Conservation (phyloP, 1,284 basidiomycete genomes). For the Fomitopsis schrenkii region DNA sequence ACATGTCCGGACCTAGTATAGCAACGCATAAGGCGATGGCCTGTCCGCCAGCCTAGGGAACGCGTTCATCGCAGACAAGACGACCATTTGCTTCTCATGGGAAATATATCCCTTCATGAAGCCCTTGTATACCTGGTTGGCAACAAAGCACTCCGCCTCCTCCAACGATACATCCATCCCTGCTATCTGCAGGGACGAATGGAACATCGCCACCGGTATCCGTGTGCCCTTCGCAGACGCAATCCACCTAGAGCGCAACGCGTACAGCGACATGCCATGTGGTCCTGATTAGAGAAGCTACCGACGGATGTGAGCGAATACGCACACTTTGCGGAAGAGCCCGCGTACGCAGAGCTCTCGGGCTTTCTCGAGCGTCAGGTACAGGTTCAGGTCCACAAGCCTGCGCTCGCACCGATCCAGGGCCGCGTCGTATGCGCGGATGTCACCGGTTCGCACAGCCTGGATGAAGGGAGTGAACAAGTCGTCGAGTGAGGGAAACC, state of each 20-base stretch:
- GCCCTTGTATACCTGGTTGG: conserved; percentile 92
- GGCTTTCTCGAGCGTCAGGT: conserved; percentile 83
- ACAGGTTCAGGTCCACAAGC: conserved; percentile 81
- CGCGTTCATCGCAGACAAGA: conserved; percentile 77
- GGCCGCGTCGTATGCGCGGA: conserved; percentile 77
- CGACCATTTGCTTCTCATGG: conserved; percentile 91
- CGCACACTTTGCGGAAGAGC: conserved; percentile 84
- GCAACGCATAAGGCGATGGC: conserved; percentile 43
- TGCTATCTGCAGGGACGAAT: conserved; percentile 62
- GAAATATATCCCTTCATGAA: conserved; percentile 95
- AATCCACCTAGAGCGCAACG: conserved; percentile 60
- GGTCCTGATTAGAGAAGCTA: background rate
- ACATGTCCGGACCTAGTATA: conserved; percentile 18
- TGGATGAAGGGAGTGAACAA: conserved; percentile 79
- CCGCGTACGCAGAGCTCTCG: conserved; percentile 84
- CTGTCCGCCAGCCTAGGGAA: conserved; percentile 74
- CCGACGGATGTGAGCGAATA: conserved; percentile 15
- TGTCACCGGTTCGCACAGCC: conserved; percentile 76
- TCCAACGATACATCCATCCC: conserved; percentile 59
- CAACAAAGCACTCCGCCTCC: conserved; percentile 92
- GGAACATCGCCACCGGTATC: conserved; percentile 77
- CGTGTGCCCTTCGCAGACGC: conserved; percentile 67
- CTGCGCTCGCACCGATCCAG: conserved; percentile 64
- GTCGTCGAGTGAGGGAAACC: conserved; percentile 69
- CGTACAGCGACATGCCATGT: background rate